Evolutionary conservation across 225 moss, liverwort and hornwort species (phyloP), one percentile per base, ranked within the genome.

Genomic region (Polytrichum formosum): DNA sequence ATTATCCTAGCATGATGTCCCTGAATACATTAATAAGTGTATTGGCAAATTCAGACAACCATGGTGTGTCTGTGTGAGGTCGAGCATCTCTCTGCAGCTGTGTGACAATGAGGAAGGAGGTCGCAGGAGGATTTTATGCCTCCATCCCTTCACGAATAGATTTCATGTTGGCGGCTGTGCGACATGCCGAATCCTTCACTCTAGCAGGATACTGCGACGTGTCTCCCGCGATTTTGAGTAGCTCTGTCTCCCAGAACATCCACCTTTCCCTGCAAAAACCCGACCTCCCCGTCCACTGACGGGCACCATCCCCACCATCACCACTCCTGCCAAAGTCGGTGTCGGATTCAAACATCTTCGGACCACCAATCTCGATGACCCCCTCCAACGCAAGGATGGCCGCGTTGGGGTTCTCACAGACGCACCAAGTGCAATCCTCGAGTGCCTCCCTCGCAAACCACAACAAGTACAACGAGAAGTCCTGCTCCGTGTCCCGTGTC

Each of bases 381-480:
- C 26, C 65, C 35, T 66, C 65, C 26, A 21, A 35, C 7, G 65
- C 65, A 6, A 21, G 65, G 7, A 66, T 27, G 20, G 28, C 65
- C 7, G 65, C 65, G 29, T 29, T 16, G 28, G 65, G 65, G 65
- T 35, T 22, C 22, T 66, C 65, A 16, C 19, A 19, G 19, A 21
- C 20, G 28, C 29, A 28, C 29, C 28, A 66, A 27, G 19, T 26
- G 65, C 29, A 66, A 20, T 66, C 65, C 65, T 66, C 65, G 28
- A 66, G 65, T 6, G 65, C 65, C 22, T 66, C 65, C n/a, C 65
- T 21, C 20, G 65, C 65, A 35, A 28, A 66, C 65, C 28, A 29
- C 20, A 66, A 2, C 28, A 29, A 66, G 35, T 66, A 66, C 7
- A 29, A 21, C 2, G 35, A 66, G 65, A 66, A 66, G 22, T 29